Evolutionary conservation across 148 eudicot species (phyloP), one percentile per base, ranked within the genome.

Genomic region (Limonium bicolor): DNA sequence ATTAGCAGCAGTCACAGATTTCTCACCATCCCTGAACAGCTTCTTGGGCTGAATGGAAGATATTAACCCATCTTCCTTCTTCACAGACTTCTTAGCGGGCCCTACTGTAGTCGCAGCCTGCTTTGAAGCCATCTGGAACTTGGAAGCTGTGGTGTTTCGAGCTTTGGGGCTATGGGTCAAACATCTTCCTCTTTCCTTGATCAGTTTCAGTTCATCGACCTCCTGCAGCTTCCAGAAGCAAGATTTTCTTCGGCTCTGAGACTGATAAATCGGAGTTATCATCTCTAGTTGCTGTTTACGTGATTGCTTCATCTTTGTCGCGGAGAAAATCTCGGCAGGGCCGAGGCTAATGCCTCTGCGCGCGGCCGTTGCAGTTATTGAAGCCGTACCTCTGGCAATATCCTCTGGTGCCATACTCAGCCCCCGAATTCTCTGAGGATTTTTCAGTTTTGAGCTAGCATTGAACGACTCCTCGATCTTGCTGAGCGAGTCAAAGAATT

Each of bases 161-260:
- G 70, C 63, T 57, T 78, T 82, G 0, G 93, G 96, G 31, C 96
- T 86, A 23, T 74, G 32, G 24, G 79, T 82, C 35, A 50, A 51
- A 40, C 76, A 60, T 35, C 70, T 80, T 0, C 86, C 76, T 45
- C 75, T 73, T 28, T 71, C 78, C 20, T 76, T 79, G n/a, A 61
- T 63, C 34, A 61, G 76, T 8, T 61, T 65, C 48, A 65, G 60
- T 50, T 90, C 97, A 47, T 84, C 95, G 54, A 90, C 69, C 2
- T 77, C 79, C 36, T 75, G 58, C 4, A 84, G 61, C 49, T 83
- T 90, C 93, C 86, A 90, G 48, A 77, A 80, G 31, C 95, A 83
- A 0, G 95, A 83, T 54, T 90, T 80, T 34, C 94, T 56, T 50
- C 97, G 59, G 36, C 58, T 74, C 14, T 66, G 57, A 17, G 60